phyloP scores from a whole-genome alignment of 768 basidiomycete species.

The Mycena filopes region DNA sequence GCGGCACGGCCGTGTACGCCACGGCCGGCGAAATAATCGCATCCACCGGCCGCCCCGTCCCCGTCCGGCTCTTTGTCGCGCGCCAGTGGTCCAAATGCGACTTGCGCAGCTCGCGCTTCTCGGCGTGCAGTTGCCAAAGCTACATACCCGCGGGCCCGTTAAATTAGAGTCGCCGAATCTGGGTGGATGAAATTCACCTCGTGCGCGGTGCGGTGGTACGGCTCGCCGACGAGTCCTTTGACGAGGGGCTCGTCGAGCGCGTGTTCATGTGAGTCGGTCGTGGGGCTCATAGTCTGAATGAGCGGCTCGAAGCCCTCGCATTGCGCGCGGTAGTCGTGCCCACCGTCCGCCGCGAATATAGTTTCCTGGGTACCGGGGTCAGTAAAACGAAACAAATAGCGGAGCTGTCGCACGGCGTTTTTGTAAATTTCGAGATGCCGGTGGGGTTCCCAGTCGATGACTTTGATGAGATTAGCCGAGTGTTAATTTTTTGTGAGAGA shows the following conservation, averaged over 20 bases:
- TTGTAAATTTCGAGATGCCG: constrained; percentile 63
- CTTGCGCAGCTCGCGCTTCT: constrained; percentile 61
- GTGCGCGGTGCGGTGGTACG: constrained; percentile 50
- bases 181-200: constrained; percentile 49
- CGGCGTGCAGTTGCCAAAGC: constrained; percentile 72
- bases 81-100: constrained; percentile 74
- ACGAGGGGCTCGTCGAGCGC: constrained; percentile 55
- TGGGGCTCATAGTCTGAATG: constrained; percentile 63
- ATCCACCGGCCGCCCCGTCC: constrained; percentile 77
- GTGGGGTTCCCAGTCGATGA: constrained; percentile 72
- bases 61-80: constrained; percentile 57
- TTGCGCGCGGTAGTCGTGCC: constrained; percentile 57
- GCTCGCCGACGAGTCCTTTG: constrained; percentile 57
- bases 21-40: constrained; percentile 75
- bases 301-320: constrained; percentile 66
- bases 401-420: constrained; percentile 45
- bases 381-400: background rate
- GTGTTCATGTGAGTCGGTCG: constrained; percentile 33
- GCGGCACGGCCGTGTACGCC: constrained; percentile 70
- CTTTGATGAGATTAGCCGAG: constrained; percentile 50
- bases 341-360: constrained; percentile 62
- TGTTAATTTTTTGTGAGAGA: no score
- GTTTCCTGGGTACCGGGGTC: constrained; percentile 47
- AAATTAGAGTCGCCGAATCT: background rate
- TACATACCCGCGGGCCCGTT: constrained; percentile 48